Evolutionary conservation across 2,329 filamentous ascomycete species (phyloP), one percentile per base, ranked within the genome.

Genomic region (Sarocladium strictum): DNA sequence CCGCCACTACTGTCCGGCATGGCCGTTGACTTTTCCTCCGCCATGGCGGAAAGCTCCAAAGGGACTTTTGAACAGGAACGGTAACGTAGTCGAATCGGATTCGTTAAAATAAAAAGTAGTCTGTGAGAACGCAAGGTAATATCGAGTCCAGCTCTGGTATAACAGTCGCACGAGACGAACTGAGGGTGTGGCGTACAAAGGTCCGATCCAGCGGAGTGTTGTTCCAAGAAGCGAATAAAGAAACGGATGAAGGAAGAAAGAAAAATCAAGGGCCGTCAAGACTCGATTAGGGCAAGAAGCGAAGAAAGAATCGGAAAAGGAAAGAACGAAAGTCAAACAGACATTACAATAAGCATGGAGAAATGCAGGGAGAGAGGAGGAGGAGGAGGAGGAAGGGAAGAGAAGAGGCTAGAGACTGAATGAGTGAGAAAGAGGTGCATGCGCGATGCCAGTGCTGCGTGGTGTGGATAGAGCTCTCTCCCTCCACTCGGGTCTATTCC

Each of bases 81-180:
- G n/a, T n/a, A n/a, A n/a, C n/a, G n/a, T 14, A 43, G 17, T 47
- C 10, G 24, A 47, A 26, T 47, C 23, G 23, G 43, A 47, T 27
- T 12, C 29, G 24, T 21, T 21, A 11, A 9, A 38, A 43, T 21
- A 14, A 17, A 23, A 37, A 29, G 11, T 27, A n/a, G n/a, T n/a
- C n/a, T n/a, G n/a, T n/a, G n/a, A n/a, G n/a, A n/a, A n/a, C n/a
- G n/a, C n/a, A n/a, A n/a, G n/a, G n/a, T n/a, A n/a, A n/a, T n/a
- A n/a, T n/a, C 19, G 35, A 53, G 50, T 21, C 50, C 50, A 53
- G 50, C 50, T 53, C 35, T 40, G 14, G 32, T 53, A 38, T 26
- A 40, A 53, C 21, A 38, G 50, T 38, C 50, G 50, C 23, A 33
- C 33, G n/a, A 26, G 19, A 23, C 5, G 17, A 12, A 24, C 3